Percentiles rank a stretch among this genome's conserved stretches.
phyloP scores from a whole-genome alignment of 1,284 basidiomycete genomes.

The Ustilago nuda region DNA sequence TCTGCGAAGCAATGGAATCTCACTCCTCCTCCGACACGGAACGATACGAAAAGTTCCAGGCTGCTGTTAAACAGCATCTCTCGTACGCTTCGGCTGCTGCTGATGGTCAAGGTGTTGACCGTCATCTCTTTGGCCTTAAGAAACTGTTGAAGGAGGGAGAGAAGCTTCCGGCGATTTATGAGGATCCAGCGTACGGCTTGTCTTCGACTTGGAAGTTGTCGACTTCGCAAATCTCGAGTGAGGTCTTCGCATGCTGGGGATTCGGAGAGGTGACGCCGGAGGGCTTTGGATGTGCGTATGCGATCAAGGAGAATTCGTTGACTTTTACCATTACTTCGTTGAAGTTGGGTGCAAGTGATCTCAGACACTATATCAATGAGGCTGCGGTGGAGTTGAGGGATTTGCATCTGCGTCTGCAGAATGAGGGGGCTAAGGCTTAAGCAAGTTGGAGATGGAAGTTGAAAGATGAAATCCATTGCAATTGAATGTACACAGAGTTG shows the following conservation, averaged over 20 bases:
- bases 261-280: conserved; percentile 92
- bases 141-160: conserved; percentile 83
- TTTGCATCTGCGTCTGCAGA: conserved; percentile 58
- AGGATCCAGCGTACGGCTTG: conserved; percentile 78
- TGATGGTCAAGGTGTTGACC: conserved; percentile 93
- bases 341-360: conserved; percentile 74
- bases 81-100: conserved; percentile 90
- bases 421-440: conserved; percentile 35
- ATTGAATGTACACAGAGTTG: not conserved
- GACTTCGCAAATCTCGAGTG: conserved; percentile 86
- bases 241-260: conserved; percentile 92
- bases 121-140: conserved; percentile 92
- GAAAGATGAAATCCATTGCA: too few relatives aligned
- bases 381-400: conserved; percentile 68
- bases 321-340: conserved; percentile 92
- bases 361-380: conserved; percentile 70
- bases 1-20: conserved; percentile 88
- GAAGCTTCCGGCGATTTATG: conserved; percentile 81
- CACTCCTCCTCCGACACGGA: conserved; percentile 73
- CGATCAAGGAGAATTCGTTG: conserved; percentile 86
- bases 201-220: conserved; percentile 91
- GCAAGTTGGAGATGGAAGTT: not conserved
- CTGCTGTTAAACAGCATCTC: conserved; percentile 83
- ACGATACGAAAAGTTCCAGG: conserved; percentile 79
- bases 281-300: conserved; percentile 92